phyloP scores from a whole-genome alignment of 495 filamentous ascomycete genomes.

The Penicillium lividum region DNA sequence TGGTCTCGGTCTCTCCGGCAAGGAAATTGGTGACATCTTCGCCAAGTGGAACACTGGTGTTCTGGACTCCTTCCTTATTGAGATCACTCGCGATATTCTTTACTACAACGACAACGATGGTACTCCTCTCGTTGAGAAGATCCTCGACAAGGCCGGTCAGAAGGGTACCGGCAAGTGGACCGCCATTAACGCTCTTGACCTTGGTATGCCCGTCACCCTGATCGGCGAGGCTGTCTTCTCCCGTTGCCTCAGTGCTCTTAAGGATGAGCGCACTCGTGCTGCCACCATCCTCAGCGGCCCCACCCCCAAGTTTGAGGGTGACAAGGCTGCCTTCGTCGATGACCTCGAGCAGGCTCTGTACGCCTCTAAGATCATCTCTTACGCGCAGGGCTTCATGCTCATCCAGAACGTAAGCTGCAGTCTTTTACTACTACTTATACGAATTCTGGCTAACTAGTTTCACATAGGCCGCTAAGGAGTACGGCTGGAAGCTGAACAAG shows the following conservation, averaged over 20 bases:
- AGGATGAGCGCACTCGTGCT: constrained; percentile 87
- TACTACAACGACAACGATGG: constrained; percentile 95
- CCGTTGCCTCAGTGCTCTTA: constrained; percentile 90
- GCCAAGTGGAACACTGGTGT: constrained; percentile 98
- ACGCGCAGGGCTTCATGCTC: constrained; percentile 99
- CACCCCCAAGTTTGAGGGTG: constrained; percentile 75
- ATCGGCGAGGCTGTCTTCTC: constrained; percentile 97
- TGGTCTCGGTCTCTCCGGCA: constrained; percentile 76
- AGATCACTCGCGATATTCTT: constrained; percentile 97
- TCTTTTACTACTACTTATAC: background rate
- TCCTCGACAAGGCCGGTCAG: constrained; percentile 96
- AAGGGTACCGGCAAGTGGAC: constrained; percentile 99
- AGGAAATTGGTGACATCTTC: constrained; percentile 73
- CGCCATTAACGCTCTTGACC: constrained; percentile 96
- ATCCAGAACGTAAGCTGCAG: constrained; percentile 83
- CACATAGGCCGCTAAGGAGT: constrained; percentile 84
- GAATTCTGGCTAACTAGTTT: constrained; percentile 2
- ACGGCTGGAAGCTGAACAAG: constrained; percentile 98
- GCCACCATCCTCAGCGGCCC: constrained; percentile 76
- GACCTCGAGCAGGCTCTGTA: constrained; percentile 99
- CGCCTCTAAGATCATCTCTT: constrained; percentile 99
- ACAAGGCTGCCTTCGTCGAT: constrained; percentile 90
- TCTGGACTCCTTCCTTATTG: constrained; percentile 98
- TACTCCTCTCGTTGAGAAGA: constrained; percentile 91
- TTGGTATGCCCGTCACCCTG: constrained; percentile 97